Conservation (phyloP, 2,329 filamentous ascomycete genomes). For the Neocucurbitaria cava region DNA sequence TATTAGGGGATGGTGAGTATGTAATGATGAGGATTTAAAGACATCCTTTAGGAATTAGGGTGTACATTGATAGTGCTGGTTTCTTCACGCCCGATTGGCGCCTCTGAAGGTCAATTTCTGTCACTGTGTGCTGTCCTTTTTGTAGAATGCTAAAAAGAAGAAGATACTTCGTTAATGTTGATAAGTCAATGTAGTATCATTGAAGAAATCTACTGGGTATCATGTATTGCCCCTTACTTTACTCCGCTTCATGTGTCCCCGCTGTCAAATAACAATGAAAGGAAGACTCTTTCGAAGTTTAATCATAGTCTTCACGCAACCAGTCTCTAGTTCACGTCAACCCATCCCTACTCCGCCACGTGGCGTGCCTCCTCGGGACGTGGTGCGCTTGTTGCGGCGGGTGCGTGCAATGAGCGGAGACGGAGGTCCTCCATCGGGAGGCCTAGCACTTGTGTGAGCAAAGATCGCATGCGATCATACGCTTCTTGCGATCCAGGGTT, state of each 20-base stretch:
- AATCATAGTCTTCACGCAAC: background rate
- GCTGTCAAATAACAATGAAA: too few species aligned
- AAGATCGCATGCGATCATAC: background rate
- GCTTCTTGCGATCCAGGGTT: background rate
- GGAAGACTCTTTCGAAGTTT: background rate
- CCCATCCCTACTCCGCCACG: slow-evolving; percentile 1
- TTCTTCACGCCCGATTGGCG: background rate
- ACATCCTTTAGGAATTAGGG: background rate
- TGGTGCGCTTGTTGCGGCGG: slow-evolving; percentile 14
- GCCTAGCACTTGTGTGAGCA: slow-evolving; percentile 19
- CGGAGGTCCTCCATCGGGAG: slow-evolving; percentile 8
- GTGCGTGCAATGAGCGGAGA: slow-evolving; percentile 10
- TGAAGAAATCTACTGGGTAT: slow-evolving; percentile 17
- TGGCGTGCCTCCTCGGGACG: slow-evolving; percentile 16
- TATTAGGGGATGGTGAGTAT: background rate
- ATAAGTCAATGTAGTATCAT: slow-evolving; percentile 7
- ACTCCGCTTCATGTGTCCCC: background rate
- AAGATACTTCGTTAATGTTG: too few species aligned
- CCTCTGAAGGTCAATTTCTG: too few species aligned
- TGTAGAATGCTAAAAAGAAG: too few species aligned
- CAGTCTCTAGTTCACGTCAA: background rate
- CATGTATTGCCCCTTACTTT: background rate
- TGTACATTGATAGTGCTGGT: background rate
- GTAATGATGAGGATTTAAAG: background rate
- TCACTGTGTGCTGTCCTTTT: too few species aligned